Conservation (phyloP, 169 alveolate genomes). For the Eimeria praecox region DNA sequence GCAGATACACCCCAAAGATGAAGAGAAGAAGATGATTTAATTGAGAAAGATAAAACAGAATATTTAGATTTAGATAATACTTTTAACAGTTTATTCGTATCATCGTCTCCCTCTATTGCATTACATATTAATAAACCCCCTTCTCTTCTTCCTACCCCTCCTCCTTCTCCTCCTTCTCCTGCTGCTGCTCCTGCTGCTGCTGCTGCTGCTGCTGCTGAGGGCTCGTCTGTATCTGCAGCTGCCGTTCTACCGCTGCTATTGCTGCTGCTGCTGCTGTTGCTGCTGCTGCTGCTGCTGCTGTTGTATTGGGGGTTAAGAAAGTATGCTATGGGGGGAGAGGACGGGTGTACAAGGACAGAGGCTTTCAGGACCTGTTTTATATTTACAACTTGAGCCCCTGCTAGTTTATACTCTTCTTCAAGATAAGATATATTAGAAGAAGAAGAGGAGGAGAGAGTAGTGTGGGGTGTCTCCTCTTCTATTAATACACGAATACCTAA, state of each 20-base stretch:
- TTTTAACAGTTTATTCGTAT: neutral
- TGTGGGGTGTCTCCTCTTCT: neutral
- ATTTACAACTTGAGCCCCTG: neutral
- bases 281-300: neutral
- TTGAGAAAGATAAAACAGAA: neutral
- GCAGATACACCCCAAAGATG: neutral
- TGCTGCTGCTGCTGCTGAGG: no score
- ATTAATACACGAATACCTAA: neutral
- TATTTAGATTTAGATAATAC: no score
- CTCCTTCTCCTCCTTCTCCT: neutral
- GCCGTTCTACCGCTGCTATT: neutral
- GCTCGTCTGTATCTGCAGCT: no score
- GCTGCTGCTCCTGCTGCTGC: neutral
- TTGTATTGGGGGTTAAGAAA: neutral
- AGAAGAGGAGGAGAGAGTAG: no score
- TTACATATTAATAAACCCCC: neutral
- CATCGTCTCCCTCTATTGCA: neutral
- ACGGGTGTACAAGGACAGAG: conserved; percentile 1
- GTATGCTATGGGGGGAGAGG: conserved; percentile 11
- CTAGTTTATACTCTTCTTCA: neutral
- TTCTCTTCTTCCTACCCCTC: neutral
- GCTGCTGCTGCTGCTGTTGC: neutral
- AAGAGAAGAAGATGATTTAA: neutral
- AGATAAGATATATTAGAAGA: no score
- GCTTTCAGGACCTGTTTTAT: neutral